Percentiles rank a stretch among this genome's conserved stretches.
These are phyloP conservation scores for Sphagnum contortum DNA, from an alignment of 225 moss, liverwort and hornwort species.

Conservation along the genomic window DNA sequence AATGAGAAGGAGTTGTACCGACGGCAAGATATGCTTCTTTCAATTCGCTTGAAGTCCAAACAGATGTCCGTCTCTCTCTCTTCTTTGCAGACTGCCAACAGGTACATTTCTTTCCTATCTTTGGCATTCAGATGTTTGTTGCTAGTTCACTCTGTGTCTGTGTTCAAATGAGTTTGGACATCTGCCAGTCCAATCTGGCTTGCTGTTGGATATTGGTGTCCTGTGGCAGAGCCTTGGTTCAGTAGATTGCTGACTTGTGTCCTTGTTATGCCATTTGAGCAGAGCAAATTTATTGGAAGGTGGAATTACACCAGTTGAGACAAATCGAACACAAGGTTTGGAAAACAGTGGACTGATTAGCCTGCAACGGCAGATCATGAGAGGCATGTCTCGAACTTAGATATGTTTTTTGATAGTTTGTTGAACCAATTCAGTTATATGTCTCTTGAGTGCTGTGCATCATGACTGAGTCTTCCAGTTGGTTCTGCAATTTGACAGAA, in stretches of 20 bases:
- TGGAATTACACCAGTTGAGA: slow-evolving; percentile 49
- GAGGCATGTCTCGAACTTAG: slow-evolving; percentile 8
- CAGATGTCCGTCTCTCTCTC: slow-evolving; percentile 64
- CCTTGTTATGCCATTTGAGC: slow-evolving; percentile 13
- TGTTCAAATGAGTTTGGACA: no score
- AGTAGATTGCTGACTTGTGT: no score
- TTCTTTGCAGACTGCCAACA: slow-evolving; percentile 47
- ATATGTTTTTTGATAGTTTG: no score
- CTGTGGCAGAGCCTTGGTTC: no score
- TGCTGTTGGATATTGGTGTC: no score
- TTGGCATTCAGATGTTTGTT: no score
- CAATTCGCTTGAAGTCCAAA: slow-evolving; percentile 61
- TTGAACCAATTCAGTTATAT: no score
- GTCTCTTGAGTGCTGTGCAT: no score
- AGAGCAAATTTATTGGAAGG: slow-evolving; percentile 32
- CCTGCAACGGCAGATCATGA: slow-evolving; percentile 65
- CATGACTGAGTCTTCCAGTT: no score
- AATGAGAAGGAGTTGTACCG: slow-evolving; percentile 76
- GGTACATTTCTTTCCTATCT: slow-evolving; percentile 11
- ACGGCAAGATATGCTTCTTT: slow-evolving; percentile 61
- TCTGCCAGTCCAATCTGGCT: no score
- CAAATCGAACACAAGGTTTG: slow-evolving; percentile 60
- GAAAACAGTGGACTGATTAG: slow-evolving; percentile 80
- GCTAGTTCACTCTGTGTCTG: no score
- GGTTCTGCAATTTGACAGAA: no score